Base-by-base conservation (phyloP, 108 stramenopile genomes). In the Pseudonitzschia pungens region DNA sequence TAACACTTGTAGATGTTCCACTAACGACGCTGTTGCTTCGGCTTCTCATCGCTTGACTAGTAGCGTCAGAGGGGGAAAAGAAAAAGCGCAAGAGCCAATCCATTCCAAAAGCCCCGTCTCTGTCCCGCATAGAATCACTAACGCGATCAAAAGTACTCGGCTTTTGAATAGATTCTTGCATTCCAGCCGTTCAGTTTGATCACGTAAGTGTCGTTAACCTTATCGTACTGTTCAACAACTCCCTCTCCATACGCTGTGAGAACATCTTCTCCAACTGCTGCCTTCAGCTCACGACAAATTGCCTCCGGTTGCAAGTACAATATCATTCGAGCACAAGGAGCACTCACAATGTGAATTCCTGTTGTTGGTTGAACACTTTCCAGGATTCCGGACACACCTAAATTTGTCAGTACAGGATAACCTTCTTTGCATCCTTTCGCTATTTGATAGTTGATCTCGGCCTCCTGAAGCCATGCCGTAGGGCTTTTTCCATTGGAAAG, bases 331-430 rank as follows among this genome's bases (percentile, higher is more conserved):
- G 77, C 84, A 14, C 89, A 84, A 14, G 81, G 83, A 26, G 90
- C 77, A n/a, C 86, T 83, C n/a, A 96, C 90, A 54, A 89, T 81
- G 70, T 96, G 96, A n/a, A 96, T 89, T 48, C 92, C 86, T 31
- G 92, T 96, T 36, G 85, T 91, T 42, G 92, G 92, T 53, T 96
- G 83, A 2, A 96, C 96, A 56, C 90, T 90, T 28, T 84, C 89
- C 41, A 96, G 87, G 31, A 83, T 87, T 31, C 96, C 96, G 51
- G 93, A 81, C 1, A 87, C 66, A 0, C 95, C 95, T 31, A 84
- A 69, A 11, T 70, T 81, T 4, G 92, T 92, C 58, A 89, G 68
- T 14, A 96, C 92, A 18, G 95, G 90, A 77, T 89, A 92, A 11
- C 95, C 95, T 71, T 94, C 96, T 40, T 89, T 68, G 71, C 96